Evolutionary conservation across 2,329 filamentous ascomycete genomes (phyloP).

Genomic region (Fusarium sp.): DNA sequence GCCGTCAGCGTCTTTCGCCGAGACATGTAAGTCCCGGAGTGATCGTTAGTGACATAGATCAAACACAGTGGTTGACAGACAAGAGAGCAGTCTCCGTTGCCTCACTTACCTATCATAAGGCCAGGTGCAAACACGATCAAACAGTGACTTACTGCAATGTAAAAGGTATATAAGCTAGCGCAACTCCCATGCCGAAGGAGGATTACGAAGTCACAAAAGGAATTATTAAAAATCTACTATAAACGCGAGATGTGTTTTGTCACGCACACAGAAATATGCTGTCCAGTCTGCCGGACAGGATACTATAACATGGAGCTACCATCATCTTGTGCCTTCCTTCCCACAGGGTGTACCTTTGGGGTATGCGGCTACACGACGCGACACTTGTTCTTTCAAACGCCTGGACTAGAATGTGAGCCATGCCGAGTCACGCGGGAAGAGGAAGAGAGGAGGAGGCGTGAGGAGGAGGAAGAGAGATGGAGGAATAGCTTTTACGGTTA

Average conservation of each 20-base stretch:
- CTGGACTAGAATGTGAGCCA: not conserved
- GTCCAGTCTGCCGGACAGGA: not conserved
- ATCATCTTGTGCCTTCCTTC: not conserved
- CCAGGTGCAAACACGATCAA: not conserved
- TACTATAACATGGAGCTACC: not conserved
- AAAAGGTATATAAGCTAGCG: not conserved
- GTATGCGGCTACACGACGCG: fast-evolving
- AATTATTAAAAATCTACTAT: not conserved
- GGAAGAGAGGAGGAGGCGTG: not conserved
- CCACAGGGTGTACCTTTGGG: not conserved
- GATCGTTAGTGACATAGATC: not conserved
- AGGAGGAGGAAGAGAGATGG: not conserved
- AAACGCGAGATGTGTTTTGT: not conserved
- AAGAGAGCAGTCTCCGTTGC: not conserved
- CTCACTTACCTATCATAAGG: not conserved
- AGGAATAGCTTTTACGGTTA: not conserved
- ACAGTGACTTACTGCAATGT: not conserved
- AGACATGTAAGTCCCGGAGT: not conserved
- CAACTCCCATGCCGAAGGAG: fast-evolving
- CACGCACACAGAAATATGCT: not conserved
- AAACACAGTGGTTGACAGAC: not conserved
- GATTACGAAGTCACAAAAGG: not conserved
- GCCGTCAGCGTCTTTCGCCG: no score
- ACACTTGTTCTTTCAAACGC: not conserved
- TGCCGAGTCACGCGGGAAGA: not conserved